These are phyloP conservation scores for Trichoderma brevicompactum DNA, from an alignment of 2,329 filamentous ascomycete genomes.

Conservation along the genomic window DNA sequence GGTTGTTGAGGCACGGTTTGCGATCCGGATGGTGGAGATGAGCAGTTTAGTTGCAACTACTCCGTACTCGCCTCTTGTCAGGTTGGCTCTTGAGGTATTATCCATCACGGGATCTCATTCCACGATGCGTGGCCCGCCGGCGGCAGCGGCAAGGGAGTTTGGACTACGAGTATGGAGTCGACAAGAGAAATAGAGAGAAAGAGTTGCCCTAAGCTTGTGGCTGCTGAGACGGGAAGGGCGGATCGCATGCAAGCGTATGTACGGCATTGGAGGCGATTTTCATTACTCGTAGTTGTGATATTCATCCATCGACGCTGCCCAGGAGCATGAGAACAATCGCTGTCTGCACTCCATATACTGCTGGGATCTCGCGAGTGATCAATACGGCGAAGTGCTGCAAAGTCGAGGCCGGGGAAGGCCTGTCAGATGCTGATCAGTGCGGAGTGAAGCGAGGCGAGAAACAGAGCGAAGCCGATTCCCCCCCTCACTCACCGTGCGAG, in stretches of 20 bases:
- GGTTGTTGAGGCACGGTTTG: not conserved
- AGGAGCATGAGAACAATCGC: too few species aligned
- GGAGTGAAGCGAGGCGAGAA: constrained; percentile 18
- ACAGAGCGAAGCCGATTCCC: not conserved
- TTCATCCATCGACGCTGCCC: not conserved
- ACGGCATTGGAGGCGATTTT: not conserved
- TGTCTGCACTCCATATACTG: too few species aligned
- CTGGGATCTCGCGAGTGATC: too few species aligned
- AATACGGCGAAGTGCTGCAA: not conserved
- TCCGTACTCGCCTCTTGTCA: constrained; percentile 2
- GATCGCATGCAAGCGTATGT: not conserved
- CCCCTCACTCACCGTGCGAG: too few species aligned
- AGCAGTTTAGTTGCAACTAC: not conserved
- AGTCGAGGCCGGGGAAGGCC: constrained; percentile 14
- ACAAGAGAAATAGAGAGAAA: not conserved
- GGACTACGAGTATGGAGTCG: not conserved
- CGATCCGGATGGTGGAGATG: not conserved
- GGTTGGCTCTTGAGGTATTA: not conserved
- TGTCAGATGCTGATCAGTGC: constrained; percentile 26
- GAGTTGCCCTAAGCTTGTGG: not conserved
- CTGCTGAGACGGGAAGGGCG: constrained; percentile 10
- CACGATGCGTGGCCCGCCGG: not conserved
- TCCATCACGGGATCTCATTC: not conserved
- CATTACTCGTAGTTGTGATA: constrained; percentile 1
- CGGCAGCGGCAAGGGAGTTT: not conserved